Conservation (phyloP, 1,139 yeast species). For the Ogataea hybrid region DNA sequence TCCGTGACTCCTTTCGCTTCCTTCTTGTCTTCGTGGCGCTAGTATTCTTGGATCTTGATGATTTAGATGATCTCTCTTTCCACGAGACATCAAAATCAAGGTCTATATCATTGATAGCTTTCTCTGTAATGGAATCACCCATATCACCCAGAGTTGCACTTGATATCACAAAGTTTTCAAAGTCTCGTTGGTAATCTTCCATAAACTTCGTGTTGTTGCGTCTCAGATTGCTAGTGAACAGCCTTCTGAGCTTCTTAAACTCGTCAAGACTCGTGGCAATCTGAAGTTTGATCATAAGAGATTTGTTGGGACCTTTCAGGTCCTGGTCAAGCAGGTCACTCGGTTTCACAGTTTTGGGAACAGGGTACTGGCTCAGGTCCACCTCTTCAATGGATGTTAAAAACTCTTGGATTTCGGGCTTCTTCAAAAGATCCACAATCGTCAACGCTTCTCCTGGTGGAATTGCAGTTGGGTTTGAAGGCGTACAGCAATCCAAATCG, state of each 20-base stretch:
- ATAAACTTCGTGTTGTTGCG: slow-evolving; percentile 17
- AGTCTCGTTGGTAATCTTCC: slow-evolving; percentile 13
- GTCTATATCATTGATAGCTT: slow-evolving; percentile 8
- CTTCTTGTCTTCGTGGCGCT: not conserved
- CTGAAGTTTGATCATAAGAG: slow-evolving; percentile 34
- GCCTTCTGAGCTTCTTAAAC: slow-evolving; percentile 27
- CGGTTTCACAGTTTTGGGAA: slow-evolving; percentile 23
- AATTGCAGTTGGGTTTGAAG: slow-evolving; percentile 73
- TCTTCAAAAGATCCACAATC: slow-evolving; percentile 51
- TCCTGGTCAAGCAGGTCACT: slow-evolving; percentile 32
- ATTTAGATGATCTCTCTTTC: not conserved
- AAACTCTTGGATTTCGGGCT: slow-evolving; percentile 28
- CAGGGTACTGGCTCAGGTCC: slow-evolving; percentile 14
- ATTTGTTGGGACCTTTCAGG: slow-evolving; percentile 24
- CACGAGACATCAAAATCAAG: slow-evolving; percentile 1
- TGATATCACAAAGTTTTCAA: slow-evolving; percentile 19
- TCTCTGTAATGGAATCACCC: slow-evolving; percentile 12
- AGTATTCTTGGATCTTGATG: too few relatives aligned
- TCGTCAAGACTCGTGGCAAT: slow-evolving; percentile 30
- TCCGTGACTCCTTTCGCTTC: slow-evolving; percentile 3
- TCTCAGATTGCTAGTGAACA: slow-evolving; percentile 19
- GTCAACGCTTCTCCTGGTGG: slow-evolving; percentile 77
- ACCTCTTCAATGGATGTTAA: slow-evolving; percentile 20
- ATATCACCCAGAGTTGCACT: slow-evolving; percentile 22
- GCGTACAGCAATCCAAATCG: slow-evolving; percentile 82